These are phyloP conservation scores for Trametes sp. DNA, from an alignment of 1,284 basidiomycete genomes.

Conservation along the genomic window DNA sequence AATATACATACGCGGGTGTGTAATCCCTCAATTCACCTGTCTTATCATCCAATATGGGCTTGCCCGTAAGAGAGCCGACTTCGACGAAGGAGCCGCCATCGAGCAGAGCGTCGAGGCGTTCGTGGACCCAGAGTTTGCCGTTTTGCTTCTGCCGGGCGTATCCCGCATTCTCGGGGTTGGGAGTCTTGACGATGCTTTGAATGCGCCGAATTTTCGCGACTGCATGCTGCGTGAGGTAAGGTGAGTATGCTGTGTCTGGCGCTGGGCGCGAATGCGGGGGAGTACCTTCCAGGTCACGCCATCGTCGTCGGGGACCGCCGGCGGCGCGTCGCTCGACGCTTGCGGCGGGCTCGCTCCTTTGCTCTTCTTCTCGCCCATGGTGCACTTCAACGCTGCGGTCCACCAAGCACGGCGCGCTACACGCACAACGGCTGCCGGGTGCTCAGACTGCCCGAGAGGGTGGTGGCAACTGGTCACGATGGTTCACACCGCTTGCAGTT, in stretches of 20 bases:
- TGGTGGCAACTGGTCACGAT: constrained; percentile 16
- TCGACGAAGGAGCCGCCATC: constrained; percentile 48
- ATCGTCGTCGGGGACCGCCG: constrained; percentile 25
- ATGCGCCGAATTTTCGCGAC: constrained; percentile 43
- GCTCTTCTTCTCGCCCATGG: constrained; percentile 9
- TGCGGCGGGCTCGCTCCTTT: neutral
- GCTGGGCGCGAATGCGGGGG: neutral
- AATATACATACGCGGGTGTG: constrained; percentile 45
- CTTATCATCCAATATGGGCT: constrained; percentile 42
- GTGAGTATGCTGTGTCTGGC: neutral
- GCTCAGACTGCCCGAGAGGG: neutral
- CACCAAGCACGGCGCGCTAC: neutral
- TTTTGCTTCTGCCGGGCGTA: constrained; percentile 52
- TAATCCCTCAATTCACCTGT: constrained; percentile 46
- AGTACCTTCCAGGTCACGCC: constrained; percentile 43
- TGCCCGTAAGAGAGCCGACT: constrained; percentile 51
- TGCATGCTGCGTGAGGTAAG: constrained; percentile 36
- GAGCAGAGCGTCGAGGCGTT: constrained; percentile 46
- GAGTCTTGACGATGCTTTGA: constrained; percentile 42
- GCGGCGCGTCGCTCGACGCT: neutral
- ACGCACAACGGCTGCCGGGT: neutral
- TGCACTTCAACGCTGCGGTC: neutral
- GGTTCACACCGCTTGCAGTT: neutral
- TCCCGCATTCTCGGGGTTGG: constrained; percentile 48
- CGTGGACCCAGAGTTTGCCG: constrained; percentile 53